phyloP scores from a whole-genome alignment of 768 basidiomycete species.

The Megacollybia marginata region DNA sequence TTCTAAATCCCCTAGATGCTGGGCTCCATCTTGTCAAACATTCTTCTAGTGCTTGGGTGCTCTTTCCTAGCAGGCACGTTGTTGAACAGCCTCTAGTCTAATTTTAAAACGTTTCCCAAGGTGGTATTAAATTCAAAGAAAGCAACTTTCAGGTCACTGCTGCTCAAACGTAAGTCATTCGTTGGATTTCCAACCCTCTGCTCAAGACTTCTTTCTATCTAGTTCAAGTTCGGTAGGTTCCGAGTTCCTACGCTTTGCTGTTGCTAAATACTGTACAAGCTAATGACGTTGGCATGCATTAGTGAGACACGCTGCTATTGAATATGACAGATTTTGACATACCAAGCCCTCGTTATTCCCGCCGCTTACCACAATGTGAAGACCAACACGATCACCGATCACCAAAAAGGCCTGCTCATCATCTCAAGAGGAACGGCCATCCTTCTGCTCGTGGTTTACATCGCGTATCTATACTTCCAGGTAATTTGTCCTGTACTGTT shows the following conservation, averaged over 20 bases:
- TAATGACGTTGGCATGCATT: slow-evolving; percentile 84
- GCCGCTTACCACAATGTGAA: slow-evolving; percentile 69
- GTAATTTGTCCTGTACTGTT: slow-evolving; percentile 21
- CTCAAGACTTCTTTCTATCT: slow-evolving; percentile 5
- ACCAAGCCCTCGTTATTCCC: slow-evolving; percentile 73
- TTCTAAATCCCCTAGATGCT: slow-evolving; percentile 49
- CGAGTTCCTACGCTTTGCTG: background rate
- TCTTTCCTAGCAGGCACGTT: slow-evolving; percentile 75
- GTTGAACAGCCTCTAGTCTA: background rate
- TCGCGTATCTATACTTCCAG: slow-evolving; percentile 72
- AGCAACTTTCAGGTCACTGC: slow-evolving; percentile 76
- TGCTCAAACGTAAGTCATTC: slow-evolving; percentile 68
- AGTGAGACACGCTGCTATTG: slow-evolving; percentile 37
- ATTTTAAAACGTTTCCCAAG: slow-evolving; percentile 21
- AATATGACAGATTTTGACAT: background rate
- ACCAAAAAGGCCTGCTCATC: slow-evolving; percentile 47
- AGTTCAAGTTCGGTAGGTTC: slow-evolving; percentile 42
- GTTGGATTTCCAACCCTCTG: background rate
- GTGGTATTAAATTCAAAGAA: slow-evolving; percentile 59
- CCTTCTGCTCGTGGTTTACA: slow-evolving; percentile 66
- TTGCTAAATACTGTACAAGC: slow-evolving; percentile 23
- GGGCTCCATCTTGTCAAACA: slow-evolving; percentile 86
- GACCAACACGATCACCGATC: background rate
- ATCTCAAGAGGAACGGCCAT: slow-evolving; percentile 81
- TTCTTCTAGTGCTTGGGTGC: slow-evolving; percentile 84